A percentile compares a stretch with the other conserved stretches of the same genome.
Conservation (phyloP, 495 filamentous ascomycete genomes). For the Entonaema liquescens region DNA sequence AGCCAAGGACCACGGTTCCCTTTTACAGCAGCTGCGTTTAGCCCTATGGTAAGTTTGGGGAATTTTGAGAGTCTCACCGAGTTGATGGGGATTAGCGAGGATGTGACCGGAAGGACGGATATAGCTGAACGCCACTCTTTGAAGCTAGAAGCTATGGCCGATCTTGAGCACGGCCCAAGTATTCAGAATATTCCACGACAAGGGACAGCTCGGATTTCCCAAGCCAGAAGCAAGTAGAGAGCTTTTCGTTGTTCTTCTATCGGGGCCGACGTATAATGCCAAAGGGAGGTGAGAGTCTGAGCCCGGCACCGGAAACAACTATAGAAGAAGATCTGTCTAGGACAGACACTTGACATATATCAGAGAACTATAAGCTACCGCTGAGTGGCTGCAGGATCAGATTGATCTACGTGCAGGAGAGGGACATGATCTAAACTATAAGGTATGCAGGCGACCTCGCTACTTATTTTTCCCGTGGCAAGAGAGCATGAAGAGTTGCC, state of each 20-base stretch:
- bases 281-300: constrained; percentile 4
- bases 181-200: constrained; percentile 21
- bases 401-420: constrained; percentile 32
- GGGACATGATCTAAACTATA: constrained; percentile 20
- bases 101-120: constrained; percentile 25
- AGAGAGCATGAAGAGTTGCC: constrained; percentile 15
- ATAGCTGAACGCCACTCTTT: constrained; percentile 43
- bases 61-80: constrained; percentile 14
- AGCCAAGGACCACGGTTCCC: constrained; percentile 13
- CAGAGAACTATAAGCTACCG: constrained; percentile 31
- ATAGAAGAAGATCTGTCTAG: constrained; percentile 24
- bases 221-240: constrained; percentile 10
- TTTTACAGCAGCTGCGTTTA: constrained; percentile 20
- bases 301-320: constrained; percentile 27
- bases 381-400: constrained; percentile 31
- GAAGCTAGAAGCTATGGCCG: constrained; percentile 38
- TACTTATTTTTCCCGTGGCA: constrained; percentile 28
- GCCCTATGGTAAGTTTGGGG: constrained; percentile 12
- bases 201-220: constrained; percentile 8
- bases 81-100: constrained; percentile 21
- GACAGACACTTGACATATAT: constrained; percentile 39
- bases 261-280: constrained; percentile 18
- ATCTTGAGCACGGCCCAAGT: constrained; percentile 35
- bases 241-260: constrained; percentile 19
- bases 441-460: constrained; percentile 31